These are phyloP conservation scores for Phylloporus arenicola DNA, from an alignment of 768 basidiomycete genomes.

Conservation along the genomic window DNA sequence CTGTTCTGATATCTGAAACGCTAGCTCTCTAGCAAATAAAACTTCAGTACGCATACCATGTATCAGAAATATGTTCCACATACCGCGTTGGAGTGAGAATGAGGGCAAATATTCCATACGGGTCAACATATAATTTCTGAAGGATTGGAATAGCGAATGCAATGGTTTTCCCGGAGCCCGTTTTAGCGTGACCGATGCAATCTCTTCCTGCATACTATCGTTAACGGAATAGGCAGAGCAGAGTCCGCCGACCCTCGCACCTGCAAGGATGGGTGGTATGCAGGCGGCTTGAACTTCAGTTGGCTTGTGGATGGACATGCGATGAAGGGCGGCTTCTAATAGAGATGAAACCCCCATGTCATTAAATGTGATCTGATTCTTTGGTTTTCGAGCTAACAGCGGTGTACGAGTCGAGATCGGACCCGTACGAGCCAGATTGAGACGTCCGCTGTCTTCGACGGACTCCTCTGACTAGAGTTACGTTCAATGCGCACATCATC, in stretches of 20 bases:
- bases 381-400: constrained; percentile 3
- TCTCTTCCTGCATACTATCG: constrained; percentile 63
- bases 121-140: constrained; percentile 81
- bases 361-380: constrained; percentile 36
- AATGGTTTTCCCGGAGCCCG: constrained; percentile 96
- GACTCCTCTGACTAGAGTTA: neutral
- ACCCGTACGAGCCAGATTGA: constrained; percentile 20
- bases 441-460: constrained; percentile 14
- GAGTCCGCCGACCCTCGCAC: constrained; percentile 31
- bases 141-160: constrained; percentile 96
- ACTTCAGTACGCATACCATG: neutral
- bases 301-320: constrained; percentile 81
- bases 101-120: constrained; percentile 91
- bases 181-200: constrained; percentile 97
- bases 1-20: constrained; percentile 96
- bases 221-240: neutral
- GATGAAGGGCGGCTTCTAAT: constrained; percentile 59
- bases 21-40: constrained; percentile 65
- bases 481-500: neutral
- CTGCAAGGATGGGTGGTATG: constrained; percentile 79
- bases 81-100: constrained; percentile 94
- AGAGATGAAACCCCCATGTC: constrained; percentile 54
- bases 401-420: constrained; percentile 9
- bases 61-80: constrained; percentile 12
- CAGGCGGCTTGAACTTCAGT: constrained; percentile 89